Evolutionary conservation across 768 basidiomycete genomes (phyloP), one percentile per base, ranked within the genome.

Genomic region (Lactarius sp.): DNA sequence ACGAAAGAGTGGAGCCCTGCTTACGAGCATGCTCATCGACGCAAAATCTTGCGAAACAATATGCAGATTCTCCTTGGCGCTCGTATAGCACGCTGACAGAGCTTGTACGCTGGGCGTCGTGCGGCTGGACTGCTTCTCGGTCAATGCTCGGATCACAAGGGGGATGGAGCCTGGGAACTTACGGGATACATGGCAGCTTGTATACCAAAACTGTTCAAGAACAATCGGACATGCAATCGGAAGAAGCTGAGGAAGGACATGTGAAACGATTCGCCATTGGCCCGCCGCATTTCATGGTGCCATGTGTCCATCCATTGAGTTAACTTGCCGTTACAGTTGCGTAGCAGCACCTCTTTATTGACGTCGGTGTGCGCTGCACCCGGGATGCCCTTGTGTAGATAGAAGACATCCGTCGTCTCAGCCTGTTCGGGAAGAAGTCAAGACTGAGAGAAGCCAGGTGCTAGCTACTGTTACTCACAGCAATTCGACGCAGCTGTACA

Each of bases 121-220:
- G 50, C 81, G 81, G 69, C 78, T 85, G 52, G 81, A 78, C 85
- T 87, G 70, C 42, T 12, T 22, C 7, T 39, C 55, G 37, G 62
- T 47, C 56, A 67, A 20, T 52, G n/a, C 61, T 52, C 61, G 56
- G 53, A 52, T 53, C 46, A 56, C 27, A 53, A 44, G 52, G 46
- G 47, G 41, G 44, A 34, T 56, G 62, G 47, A 39, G 12, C 20
- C 44, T 27, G 62, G 49, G 41, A 22, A 77, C 82, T 70, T 69
- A 83, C 87, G 57, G 84, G 79, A 58, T 77, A 72, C 73, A 86
- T 79, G 41, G 83, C 80, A 20, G 81, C 80, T 68, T 88, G 85
- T 53, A 92, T 84, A 33, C 88, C 91, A 72, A 92, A 89, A 67
- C 88, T 90, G 73, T 93, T 93, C 72, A 93, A 74, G 76, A 92